These are phyloP conservation scores for Metarhizium rileyi DNA, from an alignment of 2,329 filamentous ascomycete genomes.

Conservation along the genomic window DNA sequence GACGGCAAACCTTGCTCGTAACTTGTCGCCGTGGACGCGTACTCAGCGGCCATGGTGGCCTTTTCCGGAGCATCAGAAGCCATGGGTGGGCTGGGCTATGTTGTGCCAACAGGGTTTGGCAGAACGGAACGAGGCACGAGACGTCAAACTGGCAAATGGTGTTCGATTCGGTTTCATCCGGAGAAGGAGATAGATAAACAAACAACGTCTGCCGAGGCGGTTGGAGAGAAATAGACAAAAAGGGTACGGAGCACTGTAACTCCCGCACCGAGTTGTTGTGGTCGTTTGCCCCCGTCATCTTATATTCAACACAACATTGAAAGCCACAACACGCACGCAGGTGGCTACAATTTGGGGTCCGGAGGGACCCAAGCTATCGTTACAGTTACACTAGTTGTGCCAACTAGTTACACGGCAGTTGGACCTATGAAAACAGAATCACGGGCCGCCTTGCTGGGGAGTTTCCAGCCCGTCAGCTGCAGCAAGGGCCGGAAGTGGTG, in stretches of 20 bases:
- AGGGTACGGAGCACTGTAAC: too few relatives aligned
- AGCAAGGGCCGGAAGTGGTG: not conserved
- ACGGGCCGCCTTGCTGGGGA: not conserved
- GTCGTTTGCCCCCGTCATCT: not conserved
- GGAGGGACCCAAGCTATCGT: not conserved
- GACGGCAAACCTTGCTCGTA: not conserved
- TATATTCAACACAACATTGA: not conserved
- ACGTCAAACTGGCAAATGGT: too few relatives aligned
- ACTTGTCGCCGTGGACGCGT: not conserved
- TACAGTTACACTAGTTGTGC: too few relatives aligned
- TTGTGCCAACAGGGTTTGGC: not conserved
- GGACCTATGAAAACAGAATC: not conserved
- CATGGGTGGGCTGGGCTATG: not conserved
- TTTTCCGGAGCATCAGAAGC: not conserved
- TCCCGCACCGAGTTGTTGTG: too few relatives aligned
- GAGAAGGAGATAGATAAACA: too few relatives aligned
- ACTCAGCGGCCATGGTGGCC: not conserved
- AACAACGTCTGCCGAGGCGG: too few relatives aligned
- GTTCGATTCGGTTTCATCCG: too few relatives aligned
- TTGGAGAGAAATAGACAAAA: too few relatives aligned
- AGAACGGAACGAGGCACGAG: too few relatives aligned
- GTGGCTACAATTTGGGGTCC: not conserved
- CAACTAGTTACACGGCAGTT: not conserved
- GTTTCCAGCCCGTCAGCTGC: not conserved
- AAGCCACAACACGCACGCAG: not conserved